Conservation (phyloP, 805 yeast species). For the Lachancea thermotolerans region DNA sequence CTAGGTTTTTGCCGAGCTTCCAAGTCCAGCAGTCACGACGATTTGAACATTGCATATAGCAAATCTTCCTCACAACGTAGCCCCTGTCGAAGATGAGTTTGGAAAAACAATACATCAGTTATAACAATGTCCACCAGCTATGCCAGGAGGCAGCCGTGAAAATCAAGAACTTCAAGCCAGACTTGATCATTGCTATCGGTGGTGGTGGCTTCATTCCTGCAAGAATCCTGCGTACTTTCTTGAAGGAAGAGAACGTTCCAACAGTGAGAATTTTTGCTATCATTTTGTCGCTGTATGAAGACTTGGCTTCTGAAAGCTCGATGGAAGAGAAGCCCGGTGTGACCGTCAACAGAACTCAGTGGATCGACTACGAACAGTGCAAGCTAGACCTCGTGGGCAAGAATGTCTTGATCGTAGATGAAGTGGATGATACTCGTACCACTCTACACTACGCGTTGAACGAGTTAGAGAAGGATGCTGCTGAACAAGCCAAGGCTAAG, state of each 20-base stretch:
- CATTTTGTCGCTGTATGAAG: slow-evolving; percentile 87
- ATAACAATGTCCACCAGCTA: slow-evolving; percentile 73
- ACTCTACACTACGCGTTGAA: slow-evolving; percentile 73
- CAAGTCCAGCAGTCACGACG: too few relatives aligned
- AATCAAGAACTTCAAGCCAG: slow-evolving; percentile 71
- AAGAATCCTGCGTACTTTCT: slow-evolving; percentile 85
- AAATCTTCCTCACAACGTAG: too few relatives aligned
- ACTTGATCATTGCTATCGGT: slow-evolving; percentile 90
- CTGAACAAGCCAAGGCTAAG: slow-evolving; percentile 46
- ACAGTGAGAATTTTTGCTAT: slow-evolving; percentile 93
- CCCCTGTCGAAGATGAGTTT: slow-evolving; percentile 14
- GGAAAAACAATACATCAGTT: slow-evolving; percentile 64
- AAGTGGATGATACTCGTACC: slow-evolving; percentile 82
- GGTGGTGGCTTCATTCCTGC: slow-evolving; percentile 99
- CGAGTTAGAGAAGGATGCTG: slow-evolving; percentile 68
- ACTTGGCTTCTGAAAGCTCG: slow-evolving; percentile 54
- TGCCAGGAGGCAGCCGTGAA: slow-evolving; percentile 57
- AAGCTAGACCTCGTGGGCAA: slow-evolving; percentile 56
- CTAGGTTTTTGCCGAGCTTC: too few relatives aligned
- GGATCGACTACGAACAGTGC: slow-evolving; percentile 71
- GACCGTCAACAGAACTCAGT: slow-evolving; percentile 68
- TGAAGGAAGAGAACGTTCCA: slow-evolving; percentile 81
- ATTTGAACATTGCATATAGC: too few relatives aligned
- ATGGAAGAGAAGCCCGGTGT: slow-evolving; percentile 55
- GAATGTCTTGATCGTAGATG: slow-evolving; percentile 69